Base-by-base conservation (phyloP, 768 basidiomycete genomes). In the Amanita molliuscula region DNA sequence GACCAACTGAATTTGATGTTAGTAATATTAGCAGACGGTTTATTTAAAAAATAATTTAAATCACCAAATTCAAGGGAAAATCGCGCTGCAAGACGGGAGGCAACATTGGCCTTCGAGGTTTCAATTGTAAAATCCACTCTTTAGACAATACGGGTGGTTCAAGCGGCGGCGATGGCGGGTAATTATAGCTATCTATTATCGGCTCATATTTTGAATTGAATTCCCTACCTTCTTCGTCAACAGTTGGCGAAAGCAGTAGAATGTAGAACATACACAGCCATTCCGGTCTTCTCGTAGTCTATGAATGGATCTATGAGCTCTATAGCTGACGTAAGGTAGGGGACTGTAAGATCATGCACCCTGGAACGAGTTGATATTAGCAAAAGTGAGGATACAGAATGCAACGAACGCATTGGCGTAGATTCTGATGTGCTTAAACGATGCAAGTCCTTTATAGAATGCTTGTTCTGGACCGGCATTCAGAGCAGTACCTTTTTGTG, bases 321-420 rank as follows among this genome's bases (percentile, higher is more conserved):
- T 28, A 91, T 83, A 6, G 81, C 79, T 6, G 86, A 78, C 1
- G 88, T 90, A 13, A 84, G 67, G 58, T 86, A 94, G 0, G 92
- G 88, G 2, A 95, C 91, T 0, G 90, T 90, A 2, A 68, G 50
- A 57, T 94, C 91, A 56, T 84, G 81, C 13, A 88, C 63, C 2
- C 82, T 84, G 53, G 37, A 36, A 26, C 34, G 11, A 35, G 20
- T 41, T 43, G 48, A 48, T 43, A 36, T 18, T 13, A 21, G 11
- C 15, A 34, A 21, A 54, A 54, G n/a, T 4, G 42, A 20, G 8
- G 28, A 34, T 18, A 20, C 28, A 25, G 38, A 9, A 7, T 33
- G n/a, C 13, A 49, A 68, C 82, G 57, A 53, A 85, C 78, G 82
- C 75, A 65, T 92, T 94, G 2, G 88, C 92, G 54, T 88, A 94